Base-by-base conservation (phyloP, 2,329 filamentous ascomycete species). In the Drechslera avenae region DNA sequence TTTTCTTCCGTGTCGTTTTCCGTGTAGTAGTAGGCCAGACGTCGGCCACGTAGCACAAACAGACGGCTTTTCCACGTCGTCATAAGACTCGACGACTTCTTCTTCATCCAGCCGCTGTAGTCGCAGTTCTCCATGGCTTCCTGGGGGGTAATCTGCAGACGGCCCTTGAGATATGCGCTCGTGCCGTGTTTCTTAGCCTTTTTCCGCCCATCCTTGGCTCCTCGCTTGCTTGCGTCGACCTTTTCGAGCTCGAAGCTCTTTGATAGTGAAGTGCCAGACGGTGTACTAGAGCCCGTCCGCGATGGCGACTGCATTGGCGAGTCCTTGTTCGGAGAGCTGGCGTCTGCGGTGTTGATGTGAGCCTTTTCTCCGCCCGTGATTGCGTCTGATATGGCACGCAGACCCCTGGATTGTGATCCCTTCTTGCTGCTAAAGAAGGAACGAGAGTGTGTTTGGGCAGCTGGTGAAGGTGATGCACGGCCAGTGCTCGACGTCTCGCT, bases 21-120 rank as follows among this genome's bases (percentile, higher is more conserved):
- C 0, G 90, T 90, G 72, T 99, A 99, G 76, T 96, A 99, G 77
- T 99, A 99, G 0, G 92, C 91, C 23, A 99, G 79, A 4, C 94
- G 87, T 44, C 93, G 86, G 23, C 94, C 94, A 67, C 91, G 92
- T 50, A 99, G 84, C 6, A 99, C 87, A 68, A 99, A 99, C n/a
- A 97, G 81, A 10, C 94, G 87, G 10, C 92, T 89, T 69, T 97
- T 99, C 94, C 94, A 99, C 1, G 92, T 96, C 2, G 91, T 91
- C 87, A 99, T 96, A 28, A 97, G 80, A 66, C 93, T 94, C 1
- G 91, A 93, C 52, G 91, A 96, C 75, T 95, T 92, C 82, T 99
- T 99, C 80, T 94, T 97, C 94, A 99, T 99, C 94, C 94, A 99
- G 1, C 94, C 94, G 66, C 88, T 93, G 72, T 96, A 97, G 68